phyloP scores from a whole-genome alignment of 345 rosid genomes.

The Melaleuca alternifolia region DNA sequence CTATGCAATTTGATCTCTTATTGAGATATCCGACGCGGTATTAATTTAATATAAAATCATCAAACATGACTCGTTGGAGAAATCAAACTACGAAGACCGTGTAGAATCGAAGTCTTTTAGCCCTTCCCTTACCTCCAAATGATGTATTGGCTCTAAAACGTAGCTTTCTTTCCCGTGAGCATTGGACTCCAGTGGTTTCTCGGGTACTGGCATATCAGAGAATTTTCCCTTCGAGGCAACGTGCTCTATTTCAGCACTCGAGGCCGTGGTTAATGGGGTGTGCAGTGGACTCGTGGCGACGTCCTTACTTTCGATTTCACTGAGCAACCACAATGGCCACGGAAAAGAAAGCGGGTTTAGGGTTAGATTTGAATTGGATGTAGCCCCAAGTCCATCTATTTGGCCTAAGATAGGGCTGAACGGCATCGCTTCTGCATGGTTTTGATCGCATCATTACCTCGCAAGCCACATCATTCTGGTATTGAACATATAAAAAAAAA shows the following conservation, averaged over 20 bases:
- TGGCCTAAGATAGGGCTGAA: not conserved
- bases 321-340: not conserved
- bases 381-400: not conserved
- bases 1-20: no score
- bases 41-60: no score
- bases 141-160: not conserved
- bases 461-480: no score
- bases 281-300: not conserved
- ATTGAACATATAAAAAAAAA: no score
- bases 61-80: no score
- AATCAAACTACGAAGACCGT: no score
- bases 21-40: no score
- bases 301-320: not conserved
- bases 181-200: not conserved
- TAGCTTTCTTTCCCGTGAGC: not conserved
- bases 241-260: not conserved
- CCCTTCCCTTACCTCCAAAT: not conserved
- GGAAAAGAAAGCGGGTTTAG: not conserved
- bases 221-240: not conserved
- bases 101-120: no score
- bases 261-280: not conserved
- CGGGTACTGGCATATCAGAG: not conserved
- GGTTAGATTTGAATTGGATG: not conserved
- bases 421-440: no score
- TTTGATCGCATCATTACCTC: no score